These are phyloP conservation scores for Buddleja alternifolia DNA, from an alignment of 257 asterid genomes.

Conservation along the genomic window DNA sequence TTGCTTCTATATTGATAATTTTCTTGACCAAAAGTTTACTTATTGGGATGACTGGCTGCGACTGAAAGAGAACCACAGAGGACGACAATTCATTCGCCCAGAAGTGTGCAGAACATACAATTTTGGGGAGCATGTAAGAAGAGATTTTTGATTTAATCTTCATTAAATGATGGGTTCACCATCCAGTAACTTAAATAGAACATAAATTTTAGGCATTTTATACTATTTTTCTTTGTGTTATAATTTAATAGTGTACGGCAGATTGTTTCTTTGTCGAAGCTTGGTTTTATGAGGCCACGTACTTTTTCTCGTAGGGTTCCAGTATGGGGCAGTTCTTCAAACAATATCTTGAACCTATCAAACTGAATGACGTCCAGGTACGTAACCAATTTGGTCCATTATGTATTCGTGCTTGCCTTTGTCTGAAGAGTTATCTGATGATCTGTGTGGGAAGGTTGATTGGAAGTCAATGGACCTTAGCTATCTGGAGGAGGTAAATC, in stretches of 20 bases:
- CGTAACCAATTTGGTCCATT: constrained; percentile 27
- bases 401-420: constrained; percentile 28
- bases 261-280: constrained; percentile 19
- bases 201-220: not conserved
- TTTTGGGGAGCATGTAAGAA: constrained; percentile 97
- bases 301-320: constrained; percentile 69
- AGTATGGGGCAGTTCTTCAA: constrained; percentile 96
- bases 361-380: constrained; percentile 90
- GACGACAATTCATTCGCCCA: constrained; percentile 94
- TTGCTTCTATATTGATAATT: constrained; percentile 37
- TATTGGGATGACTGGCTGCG: constrained; percentile 99
- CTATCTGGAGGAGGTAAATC: constrained; percentile 87
- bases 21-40: constrained; percentile 84
- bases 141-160: constrained; percentile 30
- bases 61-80: constrained; percentile 82
- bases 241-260: constrained; percentile 17
- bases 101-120: constrained; percentile 99
- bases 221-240: constrained; percentile 2
- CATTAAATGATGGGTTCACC: constrained; percentile 19
- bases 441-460: constrained; percentile 65
- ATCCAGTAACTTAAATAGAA: constrained; percentile 2
- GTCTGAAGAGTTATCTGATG: constrained; percentile 25
- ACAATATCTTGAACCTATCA: constrained; percentile 94
- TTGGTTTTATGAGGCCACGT: constrained; percentile 25
- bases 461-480: constrained; percentile 94